Evolutionary conservation across 176 grass and related monocot genomes (phyloP), one percentile per base, ranked within the genome.

Genomic region (Phragmites australis): DNA sequence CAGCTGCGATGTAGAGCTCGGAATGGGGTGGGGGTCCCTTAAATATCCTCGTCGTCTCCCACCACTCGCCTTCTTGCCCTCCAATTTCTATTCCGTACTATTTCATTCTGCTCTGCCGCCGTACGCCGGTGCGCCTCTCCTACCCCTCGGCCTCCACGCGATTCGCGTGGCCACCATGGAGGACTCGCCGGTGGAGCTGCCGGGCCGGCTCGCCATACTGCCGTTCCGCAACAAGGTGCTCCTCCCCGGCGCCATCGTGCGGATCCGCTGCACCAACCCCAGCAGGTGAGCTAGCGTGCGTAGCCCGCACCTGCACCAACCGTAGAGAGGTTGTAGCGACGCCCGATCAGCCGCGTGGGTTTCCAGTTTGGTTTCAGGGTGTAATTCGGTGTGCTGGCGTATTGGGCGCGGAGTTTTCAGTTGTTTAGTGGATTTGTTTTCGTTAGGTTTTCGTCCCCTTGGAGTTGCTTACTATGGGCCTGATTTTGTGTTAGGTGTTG

Each of bases 211-310:
- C 48, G 97, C 93, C 42, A 96, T 99, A 77, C 90, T 99, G 51
- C 90, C 93, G 11, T 99, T 99, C 93, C 85, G 90, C 70, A 99
- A 99, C 85, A 95, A 95, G 81, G 93, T 99, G 64, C 90, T 99
- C 56, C 78, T 99, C 45, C 93, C 90, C 12, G 97, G 97, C 46
- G 93, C 97, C 83, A 93, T 99, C 84, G 86, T 96, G 58, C 88
- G 93, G 89, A 99, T 99, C 84, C 90, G 87, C 47, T 99, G 97
- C 87, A 99, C 97, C 76, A 93, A 88, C 49, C 93, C 97, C 68
- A 95, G 88, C 82, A 99, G 96, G 96, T 99, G 40, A 72, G 82
- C 19, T 30, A 76, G 82, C 40, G 29, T 45, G 49, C 70, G 22
- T 2, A 8, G 18, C 27, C 26, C 27, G 75, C 18, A 40, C 19